phyloP scores from a whole-genome alignment of 2,329 filamentous ascomycete species.

The Colletotrichum neosansevieriae region DNA sequence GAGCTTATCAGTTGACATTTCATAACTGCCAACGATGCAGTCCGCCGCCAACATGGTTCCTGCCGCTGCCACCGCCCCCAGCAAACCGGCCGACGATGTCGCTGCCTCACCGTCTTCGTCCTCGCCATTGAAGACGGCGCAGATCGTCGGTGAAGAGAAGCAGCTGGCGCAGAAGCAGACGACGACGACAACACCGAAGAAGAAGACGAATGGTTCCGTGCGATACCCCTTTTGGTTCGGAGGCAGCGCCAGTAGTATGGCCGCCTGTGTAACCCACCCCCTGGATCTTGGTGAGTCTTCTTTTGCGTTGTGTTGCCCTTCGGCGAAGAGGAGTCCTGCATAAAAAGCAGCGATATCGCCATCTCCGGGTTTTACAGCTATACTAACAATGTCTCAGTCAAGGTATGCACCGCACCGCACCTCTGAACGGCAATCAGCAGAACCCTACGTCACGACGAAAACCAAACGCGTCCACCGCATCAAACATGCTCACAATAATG shows the following conservation, averaged over 20 bases:
- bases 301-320: not conserved
- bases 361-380: constrained; percentile 15
- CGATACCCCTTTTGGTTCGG: constrained; percentile 95
- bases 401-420: constrained; percentile 51
- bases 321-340: not conserved
- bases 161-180: constrained; percentile 32
- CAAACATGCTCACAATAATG: constrained; percentile 17
- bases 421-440: not conserved
- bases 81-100: constrained; percentile 26
- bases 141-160: constrained; percentile 20
- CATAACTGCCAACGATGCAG: constrained; percentile 44
- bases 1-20: constrained; percentile 12
- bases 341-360: constrained; percentile 9
- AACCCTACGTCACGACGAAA: not conserved
- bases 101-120: constrained; percentile 4
- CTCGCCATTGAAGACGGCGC: constrained; percentile 18
- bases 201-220: constrained; percentile 56
- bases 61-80: constrained; percentile 23
- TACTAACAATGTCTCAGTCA: constrained; percentile 56
- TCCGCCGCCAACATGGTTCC: constrained; percentile 43
- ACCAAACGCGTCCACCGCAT: not conserved
- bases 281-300: constrained; percentile 82
- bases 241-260: constrained; percentile 92
- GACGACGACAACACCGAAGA: constrained; percentile 47
- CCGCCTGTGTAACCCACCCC: constrained; percentile 91